Base-by-base conservation (phyloP, 805 yeast species). In the Candida caryicola region DNA sequence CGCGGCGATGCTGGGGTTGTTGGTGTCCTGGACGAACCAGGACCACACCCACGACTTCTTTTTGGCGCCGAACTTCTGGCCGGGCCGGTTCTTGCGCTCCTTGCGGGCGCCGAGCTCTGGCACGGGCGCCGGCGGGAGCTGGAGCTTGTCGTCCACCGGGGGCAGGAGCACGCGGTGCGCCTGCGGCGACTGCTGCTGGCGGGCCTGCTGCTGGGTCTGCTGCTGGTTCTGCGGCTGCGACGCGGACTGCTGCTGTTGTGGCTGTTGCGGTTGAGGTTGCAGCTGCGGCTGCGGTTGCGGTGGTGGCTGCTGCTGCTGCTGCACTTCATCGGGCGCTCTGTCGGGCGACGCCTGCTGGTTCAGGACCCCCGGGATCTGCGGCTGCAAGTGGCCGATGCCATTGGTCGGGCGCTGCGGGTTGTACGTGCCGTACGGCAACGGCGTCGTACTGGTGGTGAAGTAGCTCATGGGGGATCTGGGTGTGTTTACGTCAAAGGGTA, bases 41-140 rank as follows among this genome's bases (percentile, higher is more conserved):
- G 69, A 57, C 82, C 82, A 77, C 10, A 77, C 81, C 82, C 82
- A 77, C 23, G 79, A 74, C 46, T 69, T 72, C 65, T 77, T 77
- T 49, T 75, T 76, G 13, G 82, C 82, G 13, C 82, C 82, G 43
- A 74, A 75, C 47, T 69, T 72, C 46, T 72, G 78, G 5, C 80
- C 80, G 1, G 79, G 79, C 36, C 74, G 62, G 49, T 73, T 74
- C 15, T 57, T 59, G 16, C 70, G 58, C 34, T 59, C 67, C 29
- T 52, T 51, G 41, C 57, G 60, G 36, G 31, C n/a, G 29, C 10
- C 32, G 14, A 10, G 33, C 6, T 30, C 33, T 7, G 33, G 13
- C 5, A 5, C 7, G 17, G 18, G 18, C 5, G 26, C 18, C n/a
- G 5, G 13, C 5, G 17, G 17, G 23, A 8, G 7, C n/a, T 32